phyloP scores from a whole-genome alignment of 345 rosid species.

The Passiflora organensis region DNA sequence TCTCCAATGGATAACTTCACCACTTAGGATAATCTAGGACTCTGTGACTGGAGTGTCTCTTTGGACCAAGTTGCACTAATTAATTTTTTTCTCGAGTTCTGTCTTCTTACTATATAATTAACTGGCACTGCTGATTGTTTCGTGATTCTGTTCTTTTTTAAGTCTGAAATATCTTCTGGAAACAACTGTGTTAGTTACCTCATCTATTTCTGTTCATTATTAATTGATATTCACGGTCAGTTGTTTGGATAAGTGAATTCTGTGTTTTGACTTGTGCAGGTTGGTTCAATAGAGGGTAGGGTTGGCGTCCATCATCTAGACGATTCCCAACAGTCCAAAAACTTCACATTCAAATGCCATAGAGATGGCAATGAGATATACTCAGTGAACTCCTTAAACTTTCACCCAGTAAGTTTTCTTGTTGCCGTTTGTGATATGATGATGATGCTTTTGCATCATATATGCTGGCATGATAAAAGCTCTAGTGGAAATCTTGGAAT shows the following conservation, averaged over 20 bases:
- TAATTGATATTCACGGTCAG: no score
- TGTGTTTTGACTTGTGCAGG: slow-evolving; percentile 29
- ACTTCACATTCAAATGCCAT: slow-evolving; percentile 98
- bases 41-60: no score
- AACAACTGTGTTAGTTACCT: no score
- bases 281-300: slow-evolving; percentile 98
- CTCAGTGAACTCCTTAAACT: slow-evolving; percentile 89
- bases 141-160: no score
- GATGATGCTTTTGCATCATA: not conserved
- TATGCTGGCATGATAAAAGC: not conserved
- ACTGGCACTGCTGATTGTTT: no score
- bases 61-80: no score
- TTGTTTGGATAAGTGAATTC: not conserved
- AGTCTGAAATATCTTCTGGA: no score
- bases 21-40: no score
- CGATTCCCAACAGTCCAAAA: slow-evolving; percentile 69
- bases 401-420: slow-evolving; percentile 76
- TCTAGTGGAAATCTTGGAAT: not conserved
- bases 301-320: slow-evolving; percentile 98
- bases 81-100: no score
- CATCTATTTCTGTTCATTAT: no score
- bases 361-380: slow-evolving; percentile 84
- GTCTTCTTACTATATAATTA: no score
- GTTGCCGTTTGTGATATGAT: slow-evolving; percentile 1
- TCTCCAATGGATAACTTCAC: no score